Conservation (phyloP, 306 rosid genomes). For the Lotus japonicus region DNA sequence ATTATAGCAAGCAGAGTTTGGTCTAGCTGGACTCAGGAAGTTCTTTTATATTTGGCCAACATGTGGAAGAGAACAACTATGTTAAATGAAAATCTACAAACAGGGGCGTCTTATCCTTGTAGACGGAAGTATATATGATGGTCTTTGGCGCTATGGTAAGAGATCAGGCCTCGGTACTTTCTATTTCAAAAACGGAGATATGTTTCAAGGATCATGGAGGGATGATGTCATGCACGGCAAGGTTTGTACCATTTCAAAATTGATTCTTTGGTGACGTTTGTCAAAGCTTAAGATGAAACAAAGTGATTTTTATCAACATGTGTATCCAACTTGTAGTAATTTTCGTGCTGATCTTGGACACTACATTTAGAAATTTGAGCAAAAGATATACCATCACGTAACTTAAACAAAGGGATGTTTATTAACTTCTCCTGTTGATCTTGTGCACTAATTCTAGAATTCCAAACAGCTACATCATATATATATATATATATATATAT, state of each 20-base stretch:
- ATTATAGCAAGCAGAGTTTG: not conserved
- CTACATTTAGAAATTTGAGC: not conserved
- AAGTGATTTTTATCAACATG: not conserved
- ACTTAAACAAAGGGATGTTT: not conserved
- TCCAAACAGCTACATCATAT: too few relatives aligned
- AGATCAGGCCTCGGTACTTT: conserved; percentile 86
- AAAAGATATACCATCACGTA: not conserved
- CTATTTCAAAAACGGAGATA: conserved; percentile 85
- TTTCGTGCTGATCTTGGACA: not conserved
- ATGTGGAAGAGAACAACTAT: conserved; percentile 14
- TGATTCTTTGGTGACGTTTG: not conserved
- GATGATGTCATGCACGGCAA: conserved; percentile 96
- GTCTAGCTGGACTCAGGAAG: not conserved
- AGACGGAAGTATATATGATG: conserved; percentile 94
- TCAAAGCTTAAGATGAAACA: not conserved
- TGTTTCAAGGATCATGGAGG: conserved; percentile 97
- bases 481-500: too few relatives aligned
- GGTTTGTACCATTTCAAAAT: conserved; percentile 44
- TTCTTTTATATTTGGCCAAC: not conserved
- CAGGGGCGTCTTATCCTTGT: conserved; percentile 77
- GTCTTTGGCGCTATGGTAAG: conserved; percentile 86
- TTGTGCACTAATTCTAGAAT: not conserved
- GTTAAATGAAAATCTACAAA: conserved; percentile 16
- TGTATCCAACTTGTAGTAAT: not conserved
- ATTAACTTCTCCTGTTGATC: not conserved